Evolutionary conservation across 768 basidiomycete genomes (phyloP).

Genomic region (Mycena amicta): DNA sequence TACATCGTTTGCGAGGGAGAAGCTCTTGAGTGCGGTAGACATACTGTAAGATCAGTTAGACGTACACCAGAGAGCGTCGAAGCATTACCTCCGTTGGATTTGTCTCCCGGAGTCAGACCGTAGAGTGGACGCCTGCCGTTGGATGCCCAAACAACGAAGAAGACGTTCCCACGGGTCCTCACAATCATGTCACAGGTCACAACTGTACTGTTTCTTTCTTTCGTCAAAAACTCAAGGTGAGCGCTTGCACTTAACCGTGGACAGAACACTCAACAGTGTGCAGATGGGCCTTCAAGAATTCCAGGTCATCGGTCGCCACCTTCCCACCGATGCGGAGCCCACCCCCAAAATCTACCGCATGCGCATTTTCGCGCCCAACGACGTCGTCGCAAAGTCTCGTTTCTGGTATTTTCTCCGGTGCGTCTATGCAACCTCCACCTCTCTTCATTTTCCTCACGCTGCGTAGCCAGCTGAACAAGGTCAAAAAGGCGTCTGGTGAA

Average conservation of each 20-base stretch:
- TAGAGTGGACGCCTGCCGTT: too few relatives aligned
- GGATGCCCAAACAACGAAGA: too few relatives aligned
- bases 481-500: slow-evolving; percentile 99
- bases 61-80: background rate
- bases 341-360: slow-evolving; percentile 99
- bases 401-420: slow-evolving; percentile 99
- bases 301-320: slow-evolving; percentile 96
- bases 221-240: background rate
- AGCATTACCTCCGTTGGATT: too few relatives aligned
- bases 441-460: background rate
- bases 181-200: too few relatives aligned
- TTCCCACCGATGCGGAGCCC: slow-evolving; percentile 91
- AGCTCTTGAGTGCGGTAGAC: slow-evolving; percentile 66
- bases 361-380: slow-evolving; percentile 99
- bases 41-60: background rate
- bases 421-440: slow-evolving; percentile 27
- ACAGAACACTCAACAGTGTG: too few relatives aligned
- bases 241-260: too few relatives aligned
- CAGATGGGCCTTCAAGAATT: slow-evolving; percentile 88
- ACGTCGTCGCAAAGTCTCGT: slow-evolving; percentile 97
- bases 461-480: slow-evolving; percentile 90
- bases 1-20: slow-evolving; percentile 72
- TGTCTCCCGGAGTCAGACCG: too few relatives aligned
- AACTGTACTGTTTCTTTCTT: background rate
- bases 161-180: too few relatives aligned